phyloP scores from a whole-genome alignment of 1,284 basidiomycete genomes.

The Ceratobasidium theobromae region DNA sequence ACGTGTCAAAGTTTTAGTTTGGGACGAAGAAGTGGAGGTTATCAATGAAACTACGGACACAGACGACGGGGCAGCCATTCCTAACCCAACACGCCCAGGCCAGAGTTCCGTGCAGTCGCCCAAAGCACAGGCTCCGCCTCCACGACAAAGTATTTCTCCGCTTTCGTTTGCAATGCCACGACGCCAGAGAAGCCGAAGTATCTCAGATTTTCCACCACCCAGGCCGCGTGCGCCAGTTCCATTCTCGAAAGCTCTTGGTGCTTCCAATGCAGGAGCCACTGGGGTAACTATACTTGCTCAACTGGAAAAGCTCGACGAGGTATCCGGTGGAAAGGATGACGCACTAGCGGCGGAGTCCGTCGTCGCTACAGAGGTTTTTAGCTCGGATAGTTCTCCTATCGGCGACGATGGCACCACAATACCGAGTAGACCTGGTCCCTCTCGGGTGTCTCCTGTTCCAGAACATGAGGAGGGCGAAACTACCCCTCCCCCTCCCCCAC shows the following conservation, averaged over 20 bases:
- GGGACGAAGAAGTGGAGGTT: conserved; percentile 83
- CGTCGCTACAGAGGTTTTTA: conserved; percentile 52
- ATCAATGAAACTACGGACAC: conserved; percentile 49
- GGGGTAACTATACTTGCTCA: conserved; percentile 80
- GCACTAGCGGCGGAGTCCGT: conserved; percentile 54
- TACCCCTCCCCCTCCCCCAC: conserved; percentile 15
- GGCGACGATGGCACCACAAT: neutral
- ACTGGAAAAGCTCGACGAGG: conserved; percentile 74
- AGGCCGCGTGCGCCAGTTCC: conserved; percentile 67
- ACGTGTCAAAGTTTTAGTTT: conserved; percentile 72
- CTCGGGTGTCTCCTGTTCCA: conserved; percentile 14
- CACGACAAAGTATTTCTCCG: conserved; percentile 38
- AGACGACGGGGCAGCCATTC: conserved; percentile 19
- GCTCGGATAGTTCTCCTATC: conserved; percentile 35
- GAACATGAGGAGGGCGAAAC: conserved; percentile 16
- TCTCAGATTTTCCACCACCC: conserved; percentile 67
- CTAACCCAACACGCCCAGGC: conserved; percentile 41
- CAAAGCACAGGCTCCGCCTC: conserved; percentile 11
- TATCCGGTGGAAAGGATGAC: conserved; percentile 69
- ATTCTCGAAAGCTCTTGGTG: conserved; percentile 68
- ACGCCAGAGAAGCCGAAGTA: conserved; percentile 48
- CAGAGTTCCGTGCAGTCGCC: conserved; percentile 53
- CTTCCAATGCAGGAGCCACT: conserved; percentile 68
- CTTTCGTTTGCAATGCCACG: conserved; percentile 45
- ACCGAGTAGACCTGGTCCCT: conserved; percentile 16